Conservation (phyloP, 2,329 filamentous ascomycete genomes). For the Myotisia sp. region DNA sequence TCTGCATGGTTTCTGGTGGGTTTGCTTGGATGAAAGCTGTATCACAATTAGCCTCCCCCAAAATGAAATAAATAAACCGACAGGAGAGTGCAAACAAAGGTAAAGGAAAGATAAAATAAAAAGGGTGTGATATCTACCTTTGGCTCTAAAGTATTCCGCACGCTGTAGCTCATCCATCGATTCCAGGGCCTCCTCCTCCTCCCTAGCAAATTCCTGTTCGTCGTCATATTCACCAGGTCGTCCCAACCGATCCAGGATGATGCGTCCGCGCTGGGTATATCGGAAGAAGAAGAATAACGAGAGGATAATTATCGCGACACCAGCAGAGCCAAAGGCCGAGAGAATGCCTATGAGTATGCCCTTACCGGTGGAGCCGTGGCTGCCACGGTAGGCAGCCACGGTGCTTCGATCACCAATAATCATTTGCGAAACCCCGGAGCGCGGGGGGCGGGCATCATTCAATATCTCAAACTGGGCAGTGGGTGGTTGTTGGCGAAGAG, state of each 20-base stretch:
- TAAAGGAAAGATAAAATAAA: neutral
- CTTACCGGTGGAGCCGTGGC: constrained; percentile 45
- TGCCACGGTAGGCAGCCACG: constrained; percentile 23
- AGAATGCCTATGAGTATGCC: constrained; percentile 90
- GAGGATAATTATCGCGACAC: constrained; percentile 66
- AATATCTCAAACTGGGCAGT: constrained; percentile 2
- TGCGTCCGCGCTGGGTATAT: constrained; percentile 75
- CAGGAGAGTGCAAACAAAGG: too few species aligned
- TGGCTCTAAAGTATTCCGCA: constrained; percentile 83
- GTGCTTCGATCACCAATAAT: constrained; percentile 4
- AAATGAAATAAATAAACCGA: neutral
- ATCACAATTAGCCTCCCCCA: constrained; percentile 10
- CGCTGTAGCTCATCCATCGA: constrained; percentile 87
- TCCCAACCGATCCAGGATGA: constrained; percentile 84
- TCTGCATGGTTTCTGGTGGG: constrained; percentile 85
- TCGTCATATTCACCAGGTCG: constrained; percentile 94
- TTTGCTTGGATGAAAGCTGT: constrained; percentile 86
- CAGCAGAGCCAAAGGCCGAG: constrained; percentile 83
- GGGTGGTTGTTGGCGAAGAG: constrained; percentile 3
- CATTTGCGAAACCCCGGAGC: neutral
- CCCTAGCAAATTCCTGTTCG: constrained; percentile 82
- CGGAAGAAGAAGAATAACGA: constrained; percentile 83
- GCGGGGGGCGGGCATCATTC: constrained; percentile 1
- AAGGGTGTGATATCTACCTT: constrained; percentile 49
- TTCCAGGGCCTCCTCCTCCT: constrained; percentile 90